Percentiles rank a stretch among this genome's conserved stretches.
These are phyloP conservation scores for Mortierella sp. DNA, from an alignment of 371 early-diverging fungal genomes.

Conservation along the genomic window DNA sequence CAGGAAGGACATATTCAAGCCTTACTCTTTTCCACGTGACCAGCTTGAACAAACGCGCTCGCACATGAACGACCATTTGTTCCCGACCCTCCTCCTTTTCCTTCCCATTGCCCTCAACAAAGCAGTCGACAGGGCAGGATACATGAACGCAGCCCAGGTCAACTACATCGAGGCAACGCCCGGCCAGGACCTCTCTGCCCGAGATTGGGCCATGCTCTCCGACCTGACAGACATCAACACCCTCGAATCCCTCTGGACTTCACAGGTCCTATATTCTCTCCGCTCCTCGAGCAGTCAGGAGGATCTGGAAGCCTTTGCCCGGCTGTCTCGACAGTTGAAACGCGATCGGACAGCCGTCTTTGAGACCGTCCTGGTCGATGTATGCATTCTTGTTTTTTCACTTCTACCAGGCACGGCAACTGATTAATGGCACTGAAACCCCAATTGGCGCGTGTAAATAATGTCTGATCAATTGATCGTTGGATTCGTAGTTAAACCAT, in stretches of 20 bases:
- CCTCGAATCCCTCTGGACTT: background rate
- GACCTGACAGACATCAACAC: background rate
- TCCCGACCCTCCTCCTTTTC: too few species aligned
- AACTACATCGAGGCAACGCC: background rate
- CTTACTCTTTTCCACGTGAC: too few species aligned
- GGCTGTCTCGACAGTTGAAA: background rate
- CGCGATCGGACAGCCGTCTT: background rate
- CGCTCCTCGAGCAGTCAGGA: background rate
- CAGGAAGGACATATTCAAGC: too few species aligned
- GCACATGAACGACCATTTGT: too few species aligned
- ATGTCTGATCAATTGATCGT: background rate
- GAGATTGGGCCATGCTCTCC: background rate
- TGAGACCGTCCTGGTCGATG: background rate
- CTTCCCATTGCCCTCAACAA: too few species aligned
- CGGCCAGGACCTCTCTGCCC: background rate
- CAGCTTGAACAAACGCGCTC: too few species aligned
- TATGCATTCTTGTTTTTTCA: background rate
- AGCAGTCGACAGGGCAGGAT: background rate
- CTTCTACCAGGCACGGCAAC: background rate
- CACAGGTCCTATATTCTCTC: background rate
- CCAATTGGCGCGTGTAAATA: background rate
- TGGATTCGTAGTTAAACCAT: background rate
- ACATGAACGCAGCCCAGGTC: background rate
- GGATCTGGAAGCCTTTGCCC: background rate
- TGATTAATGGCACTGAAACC: background rate